Conservation (phyloP, 495 filamentous ascomycete species). For the Cetradonia linearis region DNA sequence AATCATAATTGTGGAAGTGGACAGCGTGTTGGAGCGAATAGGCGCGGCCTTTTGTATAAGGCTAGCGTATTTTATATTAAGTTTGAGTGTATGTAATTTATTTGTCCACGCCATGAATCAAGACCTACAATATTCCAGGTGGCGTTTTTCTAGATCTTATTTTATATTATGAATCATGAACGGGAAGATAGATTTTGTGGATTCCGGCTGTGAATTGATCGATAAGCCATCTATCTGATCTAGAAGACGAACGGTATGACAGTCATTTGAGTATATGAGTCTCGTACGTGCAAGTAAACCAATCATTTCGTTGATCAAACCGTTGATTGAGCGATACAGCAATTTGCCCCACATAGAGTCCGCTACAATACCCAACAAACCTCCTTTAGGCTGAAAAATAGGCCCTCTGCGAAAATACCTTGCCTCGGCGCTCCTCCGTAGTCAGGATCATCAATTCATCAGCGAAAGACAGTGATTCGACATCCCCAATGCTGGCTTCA, state of each 20-base stretch:
- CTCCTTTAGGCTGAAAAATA: neutral
- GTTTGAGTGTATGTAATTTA: neutral
- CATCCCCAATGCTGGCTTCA: slow-evolving; percentile 7
- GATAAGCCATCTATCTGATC: neutral
- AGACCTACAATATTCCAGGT: neutral
- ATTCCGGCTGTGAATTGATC: neutral
- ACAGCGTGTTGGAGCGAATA: neutral
- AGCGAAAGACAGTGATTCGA: slow-evolving; percentile 23
- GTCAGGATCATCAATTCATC: slow-evolving; percentile 22
- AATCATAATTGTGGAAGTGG: neutral
- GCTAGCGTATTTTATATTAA: neutral
- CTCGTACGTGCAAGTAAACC: neutral
- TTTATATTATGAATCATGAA: neutral
- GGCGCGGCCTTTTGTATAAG: neutral
- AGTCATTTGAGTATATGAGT: neutral
- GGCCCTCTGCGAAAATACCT: neutral
- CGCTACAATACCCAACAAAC: neutral
- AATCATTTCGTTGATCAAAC: neutral
- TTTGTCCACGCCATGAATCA: neutral
- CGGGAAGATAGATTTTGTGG: neutral
- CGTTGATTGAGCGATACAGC: neutral
- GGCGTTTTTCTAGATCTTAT: too few relatives aligned
- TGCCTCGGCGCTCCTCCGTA: slow-evolving; percentile 19
- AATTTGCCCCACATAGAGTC: neutral
- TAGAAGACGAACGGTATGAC: neutral